Percentiles rank a stretch among this genome's conserved stretches.
Conservation (phyloP, 2,329 filamentous ascomycete genomes). For the Talaromyces sp. region DNA sequence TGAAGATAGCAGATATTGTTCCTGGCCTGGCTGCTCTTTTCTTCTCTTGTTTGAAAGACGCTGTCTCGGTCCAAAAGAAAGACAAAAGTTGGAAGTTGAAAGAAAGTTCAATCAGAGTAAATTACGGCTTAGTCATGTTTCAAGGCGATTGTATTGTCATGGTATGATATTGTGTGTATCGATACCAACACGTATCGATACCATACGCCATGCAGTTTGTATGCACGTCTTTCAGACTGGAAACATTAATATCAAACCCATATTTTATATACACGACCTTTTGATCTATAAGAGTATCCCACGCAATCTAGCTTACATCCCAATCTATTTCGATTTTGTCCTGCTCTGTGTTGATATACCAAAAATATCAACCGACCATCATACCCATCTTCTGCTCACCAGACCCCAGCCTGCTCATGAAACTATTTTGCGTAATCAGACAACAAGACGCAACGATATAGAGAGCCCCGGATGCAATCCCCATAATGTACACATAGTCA, state of each 20-base stretch:
- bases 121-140: conserved; percentile 3
- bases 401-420: not conserved
- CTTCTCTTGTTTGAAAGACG: not conserved
- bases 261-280: not conserved
- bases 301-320: not conserved
- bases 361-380: not conserved
- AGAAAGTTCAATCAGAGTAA: conserved; percentile 4
- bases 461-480: too few species aligned
- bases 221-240: not conserved
- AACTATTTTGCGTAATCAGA: not conserved
- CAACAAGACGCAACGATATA: too few species aligned
- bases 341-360: too few species aligned
- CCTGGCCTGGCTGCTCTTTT: not conserved
- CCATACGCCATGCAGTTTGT: not conserved
- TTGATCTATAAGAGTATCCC: not conserved
- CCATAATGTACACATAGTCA: too few species aligned
- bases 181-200: not conserved
- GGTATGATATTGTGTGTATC: not conserved
- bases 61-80: not conserved
- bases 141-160: not conserved
- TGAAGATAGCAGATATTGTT: not conserved
- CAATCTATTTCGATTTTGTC: not conserved
- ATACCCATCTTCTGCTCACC: not conserved
- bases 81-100: not conserved
- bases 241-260: not conserved